A percentile compares a stretch with the other conserved stretches of the same genome.
These are phyloP conservation scores for Coemansia sp. DNA, from an alignment of 192 early-diverging fungal species.

Conservation along the genomic window DNA sequence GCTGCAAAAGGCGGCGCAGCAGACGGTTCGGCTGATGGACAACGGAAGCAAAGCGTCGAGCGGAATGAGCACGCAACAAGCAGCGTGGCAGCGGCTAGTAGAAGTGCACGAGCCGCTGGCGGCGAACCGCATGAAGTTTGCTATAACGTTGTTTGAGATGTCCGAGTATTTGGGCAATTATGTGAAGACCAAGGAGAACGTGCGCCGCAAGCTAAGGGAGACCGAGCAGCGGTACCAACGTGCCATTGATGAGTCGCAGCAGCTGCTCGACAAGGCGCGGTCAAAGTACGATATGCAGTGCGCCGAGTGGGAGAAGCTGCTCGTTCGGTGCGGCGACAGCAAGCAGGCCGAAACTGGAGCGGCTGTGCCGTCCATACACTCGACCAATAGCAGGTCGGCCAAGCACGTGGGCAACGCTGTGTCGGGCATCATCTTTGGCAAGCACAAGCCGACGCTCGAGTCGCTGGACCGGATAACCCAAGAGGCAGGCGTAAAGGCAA, in stretches of 20 bases:
- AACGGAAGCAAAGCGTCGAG: conserved; percentile 39
- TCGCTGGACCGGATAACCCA: conserved; percentile 79
- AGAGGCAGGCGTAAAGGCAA: conserved; percentile 82
- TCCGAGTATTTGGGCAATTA: conserved; percentile 74
- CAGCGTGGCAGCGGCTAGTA: conserved; percentile 71
- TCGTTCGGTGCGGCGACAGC: conserved; percentile 45
- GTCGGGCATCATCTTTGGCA: conserved; percentile 47
- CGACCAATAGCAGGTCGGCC: background rate
- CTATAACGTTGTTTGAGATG: conserved; percentile 66
- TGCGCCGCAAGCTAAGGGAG: conserved; percentile 72
- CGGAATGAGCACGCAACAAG: conserved; percentile 65
- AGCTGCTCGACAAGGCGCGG: conserved; percentile 79
- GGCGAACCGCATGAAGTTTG: conserved; percentile 75
- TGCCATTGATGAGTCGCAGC: conserved; percentile 74
- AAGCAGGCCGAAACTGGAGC: conserved; percentile 14
- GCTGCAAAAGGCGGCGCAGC: conserved; percentile 74
- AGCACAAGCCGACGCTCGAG: conserved; percentile 52
- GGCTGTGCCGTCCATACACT: no score
- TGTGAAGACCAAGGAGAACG: conserved; percentile 44
- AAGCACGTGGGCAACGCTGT: conserved; percentile 43
- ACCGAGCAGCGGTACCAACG: conserved; percentile 72
- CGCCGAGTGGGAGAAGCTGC: conserved; percentile 83
- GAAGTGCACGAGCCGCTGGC: conserved; percentile 84
- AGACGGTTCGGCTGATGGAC: conserved; percentile 60
- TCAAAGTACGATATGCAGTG: conserved; percentile 76